Percentiles rank a stretch among this genome's conserved stretches.
These are phyloP conservation scores for Leccinum insolens DNA, from an alignment of 1,284 basidiomycete genomes.

Conservation along the genomic window DNA sequence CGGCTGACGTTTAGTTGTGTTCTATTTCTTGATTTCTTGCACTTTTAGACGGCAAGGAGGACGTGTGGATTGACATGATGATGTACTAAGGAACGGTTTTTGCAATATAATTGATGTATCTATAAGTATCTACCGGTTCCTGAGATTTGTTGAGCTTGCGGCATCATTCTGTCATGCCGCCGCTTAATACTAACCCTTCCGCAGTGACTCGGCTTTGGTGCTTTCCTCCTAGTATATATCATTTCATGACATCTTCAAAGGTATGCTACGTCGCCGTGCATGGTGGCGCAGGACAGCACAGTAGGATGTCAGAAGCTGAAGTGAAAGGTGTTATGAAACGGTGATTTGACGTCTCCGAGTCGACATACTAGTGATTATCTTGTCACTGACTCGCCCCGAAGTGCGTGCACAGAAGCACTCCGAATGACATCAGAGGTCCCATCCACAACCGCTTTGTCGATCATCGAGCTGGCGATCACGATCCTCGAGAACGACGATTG, in stretches of 20 bases:
- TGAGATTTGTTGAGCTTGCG: not conserved
- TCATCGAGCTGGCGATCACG: conserved; percentile 54
- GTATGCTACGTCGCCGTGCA: conserved; percentile 55
- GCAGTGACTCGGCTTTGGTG: not conserved
- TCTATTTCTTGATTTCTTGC: conserved; percentile 13
- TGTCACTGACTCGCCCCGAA: conserved; percentile 24
- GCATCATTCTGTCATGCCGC: not conserved
- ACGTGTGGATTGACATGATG: not conserved
- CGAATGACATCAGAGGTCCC: conserved; percentile 17
- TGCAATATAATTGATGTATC: conserved; percentile 27
- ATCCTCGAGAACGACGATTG: conserved; percentile 61
- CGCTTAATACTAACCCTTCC: not conserved
- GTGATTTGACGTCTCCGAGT: conserved; percentile 35
- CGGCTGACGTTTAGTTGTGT: conserved; percentile 13
- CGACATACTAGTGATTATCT: not conserved
- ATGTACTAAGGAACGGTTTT: conserved; percentile 6
- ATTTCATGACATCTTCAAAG: conserved; percentile 14
- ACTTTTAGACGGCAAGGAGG: conserved; percentile 9
- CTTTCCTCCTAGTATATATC: not conserved
- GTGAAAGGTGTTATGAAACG: conserved; percentile 56
- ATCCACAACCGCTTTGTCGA: conserved; percentile 37
- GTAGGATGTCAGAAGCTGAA: conserved; percentile 43
- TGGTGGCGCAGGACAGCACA: conserved; percentile 68
- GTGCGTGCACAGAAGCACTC: conserved; percentile 49
- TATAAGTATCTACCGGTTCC: conserved; percentile 28